Conservation (phyloP, 2,329 filamentous ascomycete genomes). For the Paraphaeosphaeria minitans region DNA sequence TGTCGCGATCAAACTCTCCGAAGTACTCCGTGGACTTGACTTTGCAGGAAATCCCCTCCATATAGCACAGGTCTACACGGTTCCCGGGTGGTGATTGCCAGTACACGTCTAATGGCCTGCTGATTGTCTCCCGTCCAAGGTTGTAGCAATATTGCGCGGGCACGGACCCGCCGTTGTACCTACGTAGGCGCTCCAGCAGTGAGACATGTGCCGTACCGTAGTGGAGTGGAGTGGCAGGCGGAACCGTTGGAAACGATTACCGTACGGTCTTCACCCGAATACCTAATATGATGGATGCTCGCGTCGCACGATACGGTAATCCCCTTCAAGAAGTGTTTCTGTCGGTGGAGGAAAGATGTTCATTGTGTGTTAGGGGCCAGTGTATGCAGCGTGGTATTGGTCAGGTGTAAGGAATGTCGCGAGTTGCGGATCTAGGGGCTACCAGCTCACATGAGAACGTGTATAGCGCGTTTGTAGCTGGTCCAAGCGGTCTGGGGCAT, state of each 20-base stretch:
- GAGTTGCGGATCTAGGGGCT: neutral
- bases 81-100: neutral
- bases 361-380: neutral
- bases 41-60: neutral
- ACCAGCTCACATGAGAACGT: slow-evolving; percentile 17
- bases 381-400: neutral
- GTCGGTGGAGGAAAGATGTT: neutral
- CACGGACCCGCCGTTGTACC: neutral
- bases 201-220: no score
- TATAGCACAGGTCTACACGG: neutral
- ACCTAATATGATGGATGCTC: neutral
- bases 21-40: no score
- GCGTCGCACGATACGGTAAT: neutral
- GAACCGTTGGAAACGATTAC: neutral
- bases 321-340: neutral
- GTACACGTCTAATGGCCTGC: neutral
- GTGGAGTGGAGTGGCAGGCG: neutral
- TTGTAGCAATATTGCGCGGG: neutral
- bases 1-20: no score
- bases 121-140: neutral
- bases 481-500: slow-evolving; percentile 14
- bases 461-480: slow-evolving; percentile 11
- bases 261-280: neutral
- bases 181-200: neutral
- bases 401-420: neutral